Percentiles rank a stretch among this genome's conserved stretches.
Conservation (phyloP, 2,329 filamentous ascomycete species). For the Exophiala sp. region DNA sequence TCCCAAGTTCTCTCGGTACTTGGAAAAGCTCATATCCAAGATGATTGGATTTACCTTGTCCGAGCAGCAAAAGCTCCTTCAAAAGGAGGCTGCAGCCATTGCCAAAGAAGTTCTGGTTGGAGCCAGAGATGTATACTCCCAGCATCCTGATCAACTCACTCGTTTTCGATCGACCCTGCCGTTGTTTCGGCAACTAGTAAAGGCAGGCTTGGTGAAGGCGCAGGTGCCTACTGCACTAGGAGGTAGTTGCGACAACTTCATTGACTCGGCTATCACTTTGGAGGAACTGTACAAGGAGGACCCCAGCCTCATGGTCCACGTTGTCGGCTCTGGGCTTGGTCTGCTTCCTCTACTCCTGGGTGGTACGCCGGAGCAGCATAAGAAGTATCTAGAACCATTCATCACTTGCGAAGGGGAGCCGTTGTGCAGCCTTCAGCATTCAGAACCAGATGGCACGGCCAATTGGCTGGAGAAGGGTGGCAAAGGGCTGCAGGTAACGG, state of each 20-base stretch:
- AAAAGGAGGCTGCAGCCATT: not conserved
- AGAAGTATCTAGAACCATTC: slow-evolving; percentile 48
- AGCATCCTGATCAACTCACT: slow-evolving; percentile 29
- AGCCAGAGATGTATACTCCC: slow-evolving; percentile 20
- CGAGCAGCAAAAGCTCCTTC: slow-evolving; percentile 1
- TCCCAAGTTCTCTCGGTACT: too few relatives aligned
- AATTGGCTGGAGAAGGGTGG: slow-evolving; percentile 52
- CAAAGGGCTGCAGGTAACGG: slow-evolving; percentile 48
- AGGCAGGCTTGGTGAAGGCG: slow-evolving; percentile 46
- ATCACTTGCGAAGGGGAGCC: slow-evolving; percentile 43
- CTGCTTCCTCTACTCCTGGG: slow-evolving; percentile 49
- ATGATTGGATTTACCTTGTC: slow-evolving; percentile 5
- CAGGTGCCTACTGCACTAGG: slow-evolving; percentile 46
- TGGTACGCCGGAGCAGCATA: slow-evolving; percentile 38
- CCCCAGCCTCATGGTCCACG: slow-evolving; percentile 47
- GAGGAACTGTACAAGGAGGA: slow-evolving; percentile 54
- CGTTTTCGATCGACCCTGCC: slow-evolving; percentile 49
- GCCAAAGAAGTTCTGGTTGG: not conserved
- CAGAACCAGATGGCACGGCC: slow-evolving; percentile 51
- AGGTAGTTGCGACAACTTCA: slow-evolving; percentile 43
- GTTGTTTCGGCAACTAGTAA: slow-evolving; percentile 44
- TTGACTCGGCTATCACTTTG: slow-evolving; percentile 50
- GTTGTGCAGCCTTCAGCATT: slow-evolving; percentile 50
- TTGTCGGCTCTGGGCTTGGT: slow-evolving; percentile 52
- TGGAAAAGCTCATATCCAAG: too few relatives aligned